Percentiles rank a stretch among this genome's conserved stretches.
These are phyloP conservation scores for Marasmius fiardii DNA, from an alignment of 1,284 basidiomycete genomes.

Conservation along the genomic window DNA sequence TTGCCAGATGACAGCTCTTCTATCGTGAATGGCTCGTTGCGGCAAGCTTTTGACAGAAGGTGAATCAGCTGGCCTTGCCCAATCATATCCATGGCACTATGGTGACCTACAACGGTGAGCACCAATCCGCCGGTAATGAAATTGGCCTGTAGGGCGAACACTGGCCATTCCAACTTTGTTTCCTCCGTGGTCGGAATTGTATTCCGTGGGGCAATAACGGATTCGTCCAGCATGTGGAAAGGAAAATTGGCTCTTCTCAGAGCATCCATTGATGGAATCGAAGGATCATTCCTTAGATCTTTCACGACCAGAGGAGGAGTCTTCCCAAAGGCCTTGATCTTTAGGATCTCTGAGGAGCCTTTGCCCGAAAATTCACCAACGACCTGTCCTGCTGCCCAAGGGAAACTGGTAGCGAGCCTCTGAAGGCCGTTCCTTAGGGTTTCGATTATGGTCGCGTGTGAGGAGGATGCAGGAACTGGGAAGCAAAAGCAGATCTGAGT, in stretches of 20 bases:
- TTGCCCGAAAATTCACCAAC: constrained; percentile 16
- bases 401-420: constrained; percentile 19
- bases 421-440: constrained; percentile 20
- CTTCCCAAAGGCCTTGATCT: constrained; percentile 18
- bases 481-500: constrained; percentile 23
- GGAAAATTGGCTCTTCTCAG: constrained; percentile 22
- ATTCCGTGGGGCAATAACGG: constrained; percentile 21
- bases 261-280: constrained; percentile 20
- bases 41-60: constrained; percentile 22
- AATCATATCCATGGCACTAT: constrained; percentile 26
- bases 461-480: constrained; percentile 11
- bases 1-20: constrained; percentile 22
- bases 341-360: constrained; percentile 8
- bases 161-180: constrained; percentile 11
- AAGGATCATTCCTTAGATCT: constrained; percentile 18
- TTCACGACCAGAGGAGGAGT: constrained; percentile 21
- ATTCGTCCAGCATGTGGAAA: constrained; percentile 23
- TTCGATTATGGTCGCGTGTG: constrained; percentile 12
- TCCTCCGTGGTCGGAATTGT: constrained; percentile 20
- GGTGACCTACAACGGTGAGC: constrained; percentile 23
- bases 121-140: constrained; percentile 24
- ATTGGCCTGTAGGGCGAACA: constrained; percentile 23
- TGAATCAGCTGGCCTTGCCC: constrained; percentile 23
- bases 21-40: constrained; percentile 19
- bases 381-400: constrained; percentile 25